Evolutionary conservation across 257 asterid species (phyloP), one percentile per base, ranked within the genome.

Genomic region (Capsicum pubescens): DNA sequence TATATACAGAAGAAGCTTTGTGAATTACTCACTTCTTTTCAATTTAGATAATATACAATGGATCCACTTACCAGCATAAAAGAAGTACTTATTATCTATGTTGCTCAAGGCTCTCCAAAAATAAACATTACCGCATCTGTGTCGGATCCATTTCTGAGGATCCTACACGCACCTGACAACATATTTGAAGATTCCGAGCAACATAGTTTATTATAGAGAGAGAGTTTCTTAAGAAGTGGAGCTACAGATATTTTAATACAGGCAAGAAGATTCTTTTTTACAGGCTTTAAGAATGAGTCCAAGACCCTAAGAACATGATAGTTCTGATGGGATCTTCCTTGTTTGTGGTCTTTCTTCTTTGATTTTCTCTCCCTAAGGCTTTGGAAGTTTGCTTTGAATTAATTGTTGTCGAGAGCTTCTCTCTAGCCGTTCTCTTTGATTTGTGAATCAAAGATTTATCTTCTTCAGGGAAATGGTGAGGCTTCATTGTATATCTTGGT

Each of bases 271-370:
- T 44, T 61, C 10, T 21, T 63, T 21, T 10, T 10, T 21, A 3
- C 19, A 8, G 0, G 11, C 12, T 63, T 87, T 87, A 92, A 69
- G 90, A 86, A 66, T 93, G 95, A 88, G 78, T 92, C 94, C 90
- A 92, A 68, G 89, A 87, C 12, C 90, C 88, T 88, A 92, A 89
- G 87, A 93, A 93, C 87, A 93, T 91, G 44, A 93, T 89, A 68
- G 89, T 90, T 82, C 93, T 91, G 57, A 91, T 88, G 82, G 97
- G 92, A 84, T 93, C 93, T 88, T 93, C 94, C 0, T 70, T 46
- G n/a, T 88, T 89, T 79, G 74, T 46, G 36, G 86, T 87, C 85
- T 84, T 86, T 82, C 91, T 87, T 91, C 90, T 90, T 59, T 88
- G 76, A 13, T 42, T 13, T 10, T 81, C 39, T 54, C 19, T 66